Conservation (phyloP, 257 asterid genomes). For the Nicotiana paniculata region DNA sequence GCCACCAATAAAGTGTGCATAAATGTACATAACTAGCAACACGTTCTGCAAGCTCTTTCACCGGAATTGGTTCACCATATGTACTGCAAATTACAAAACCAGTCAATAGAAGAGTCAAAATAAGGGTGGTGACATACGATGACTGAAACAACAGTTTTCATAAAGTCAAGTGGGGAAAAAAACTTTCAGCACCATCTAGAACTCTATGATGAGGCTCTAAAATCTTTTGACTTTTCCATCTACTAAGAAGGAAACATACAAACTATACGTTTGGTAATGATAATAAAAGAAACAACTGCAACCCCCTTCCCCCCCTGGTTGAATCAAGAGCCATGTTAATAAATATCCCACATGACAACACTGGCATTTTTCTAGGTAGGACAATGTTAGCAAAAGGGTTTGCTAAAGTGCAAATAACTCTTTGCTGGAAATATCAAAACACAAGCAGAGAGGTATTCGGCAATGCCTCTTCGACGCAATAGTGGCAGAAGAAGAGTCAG, state of each 20-base stretch:
- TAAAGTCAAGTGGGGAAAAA: not conserved
- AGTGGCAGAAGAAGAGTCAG: not conserved
- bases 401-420: not conserved
- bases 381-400: not conserved
- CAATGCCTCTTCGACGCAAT: not conserved
- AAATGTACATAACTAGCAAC: constrained; percentile 95
- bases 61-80: constrained; percentile 81
- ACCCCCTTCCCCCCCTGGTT: not conserved
- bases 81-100: constrained; percentile 36
- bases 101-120: not conserved
- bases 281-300: not conserved
- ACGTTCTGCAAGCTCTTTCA: constrained; percentile 84
- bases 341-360: not conserved
- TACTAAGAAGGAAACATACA: not conserved
- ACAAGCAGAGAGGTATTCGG: not conserved
- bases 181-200: not conserved
- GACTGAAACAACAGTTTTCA: not conserved
- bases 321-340: not conserved
- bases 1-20: constrained; percentile 99
- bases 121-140: not conserved
- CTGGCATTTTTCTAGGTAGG: not conserved
- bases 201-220: not conserved
- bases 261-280: not conserved
- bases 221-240: not conserved
- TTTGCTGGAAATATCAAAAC: not conserved